phyloP scores from a whole-genome alignment of 75 land plant species.

The Cupressus sempervirens region DNA sequence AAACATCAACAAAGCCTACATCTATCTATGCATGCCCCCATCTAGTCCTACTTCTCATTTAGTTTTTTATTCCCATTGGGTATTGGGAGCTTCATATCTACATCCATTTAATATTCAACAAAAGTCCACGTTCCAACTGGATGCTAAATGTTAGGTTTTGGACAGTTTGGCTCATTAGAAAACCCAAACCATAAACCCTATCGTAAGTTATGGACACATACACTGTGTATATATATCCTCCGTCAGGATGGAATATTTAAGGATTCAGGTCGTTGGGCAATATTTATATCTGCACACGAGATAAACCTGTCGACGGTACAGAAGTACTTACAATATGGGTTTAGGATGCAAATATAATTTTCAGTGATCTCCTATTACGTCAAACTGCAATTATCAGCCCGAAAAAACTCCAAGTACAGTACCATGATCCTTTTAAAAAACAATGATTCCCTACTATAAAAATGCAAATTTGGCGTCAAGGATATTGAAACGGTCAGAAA shows the following conservation, averaged over 20 bases:
- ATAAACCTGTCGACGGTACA: conserved; percentile 6
- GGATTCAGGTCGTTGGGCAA: not conserved
- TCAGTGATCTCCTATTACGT: not conserved
- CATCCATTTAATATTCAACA: not conserved
- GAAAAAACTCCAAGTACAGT: conserved; percentile 3
- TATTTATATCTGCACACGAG: conserved; percentile 9
- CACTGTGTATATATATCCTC: conserved; percentile 6
- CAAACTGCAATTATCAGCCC: not conserved
- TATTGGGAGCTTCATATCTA: not conserved
- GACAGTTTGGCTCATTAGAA: conserved; percentile 2
- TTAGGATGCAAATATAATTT: not conserved
- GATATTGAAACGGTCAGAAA: not conserved
- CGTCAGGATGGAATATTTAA: not conserved
- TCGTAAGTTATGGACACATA: not conserved
- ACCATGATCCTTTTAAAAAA: not conserved
- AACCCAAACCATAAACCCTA: conserved; percentile 12
- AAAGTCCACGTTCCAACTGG: conserved; percentile 14
- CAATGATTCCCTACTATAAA: not conserved
- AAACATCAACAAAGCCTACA: conserved; percentile 9
- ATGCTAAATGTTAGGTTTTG: not conserved
- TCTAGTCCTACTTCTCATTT: not conserved
- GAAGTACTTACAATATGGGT: conserved; percentile 1
- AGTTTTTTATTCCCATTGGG: conserved; percentile 6
- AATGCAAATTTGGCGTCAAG: not conserved
- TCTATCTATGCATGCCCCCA: not conserved